Conservation (phyloP, 345 rosid species). For the Rhizophora apiculata region DNA sequence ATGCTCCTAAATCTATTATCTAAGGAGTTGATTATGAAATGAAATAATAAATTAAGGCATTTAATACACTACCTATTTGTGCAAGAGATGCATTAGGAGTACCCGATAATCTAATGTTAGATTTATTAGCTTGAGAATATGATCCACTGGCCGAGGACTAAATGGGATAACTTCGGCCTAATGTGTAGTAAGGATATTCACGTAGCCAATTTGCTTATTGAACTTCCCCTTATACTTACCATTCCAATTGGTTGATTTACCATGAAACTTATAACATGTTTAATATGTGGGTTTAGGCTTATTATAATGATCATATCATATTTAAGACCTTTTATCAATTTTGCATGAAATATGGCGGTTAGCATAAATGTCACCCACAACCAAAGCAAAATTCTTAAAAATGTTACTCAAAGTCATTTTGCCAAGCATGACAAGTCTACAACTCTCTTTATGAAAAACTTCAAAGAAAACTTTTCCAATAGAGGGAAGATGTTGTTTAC, state of each 20-base stretch:
- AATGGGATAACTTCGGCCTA: not conserved
- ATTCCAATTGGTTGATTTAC: not conserved
- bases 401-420: not conserved
- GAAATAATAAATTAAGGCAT: not conserved
- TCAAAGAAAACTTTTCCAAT: constrained; percentile 1
- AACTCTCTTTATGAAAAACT: not conserved
- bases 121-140: not conserved
- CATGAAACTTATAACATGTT: constrained; percentile 1
- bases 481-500: constrained; percentile 3
- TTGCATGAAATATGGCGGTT: not conserved
- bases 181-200: not conserved
- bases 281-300: constrained; percentile 7
- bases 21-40: not conserved
- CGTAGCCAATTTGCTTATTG: too few relatives aligned
- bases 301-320: constrained; percentile 5
- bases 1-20: constrained; percentile 14
- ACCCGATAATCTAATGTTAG: not conserved
- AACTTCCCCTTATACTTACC: not conserved
- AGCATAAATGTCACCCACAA: not conserved
- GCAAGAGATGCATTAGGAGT: not conserved
- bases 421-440: not conserved
- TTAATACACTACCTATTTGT: not conserved
- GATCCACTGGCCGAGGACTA: not conserved
- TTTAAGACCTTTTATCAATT: not conserved
- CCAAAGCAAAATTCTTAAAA: not conserved